Percentiles rank a stretch among this genome's conserved stretches.
Evolutionary conservation across 805 yeast species (phyloP).

Genomic region (Isabelozyma gotoi): DNA sequence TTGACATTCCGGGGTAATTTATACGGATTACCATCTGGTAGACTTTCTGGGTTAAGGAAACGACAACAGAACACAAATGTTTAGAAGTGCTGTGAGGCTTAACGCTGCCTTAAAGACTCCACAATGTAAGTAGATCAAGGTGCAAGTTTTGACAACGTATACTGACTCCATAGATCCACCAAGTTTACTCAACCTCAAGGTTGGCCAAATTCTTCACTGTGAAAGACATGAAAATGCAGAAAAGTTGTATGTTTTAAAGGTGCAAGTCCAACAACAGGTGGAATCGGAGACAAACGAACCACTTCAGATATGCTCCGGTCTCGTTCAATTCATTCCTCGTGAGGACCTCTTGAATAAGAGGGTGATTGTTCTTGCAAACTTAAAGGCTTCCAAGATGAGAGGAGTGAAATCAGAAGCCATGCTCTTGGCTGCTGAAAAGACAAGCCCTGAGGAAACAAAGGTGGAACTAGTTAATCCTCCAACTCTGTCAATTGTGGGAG

Average conservation of each 20-base stretch:
- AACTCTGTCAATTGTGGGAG: constrained; percentile 33
- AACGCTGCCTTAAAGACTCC: neutral
- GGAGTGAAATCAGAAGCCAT: constrained; percentile 64
- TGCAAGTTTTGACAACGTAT: neutral
- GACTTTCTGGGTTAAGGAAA: too few species aligned
- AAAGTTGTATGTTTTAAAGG: constrained; percentile 54
- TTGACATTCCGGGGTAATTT: neutral
- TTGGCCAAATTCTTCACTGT: constrained; percentile 50
- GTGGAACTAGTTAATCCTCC: constrained; percentile 55
- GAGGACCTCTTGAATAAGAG: constrained; percentile 35
- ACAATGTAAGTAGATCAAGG: constrained; percentile 3
- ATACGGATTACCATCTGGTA: too few species aligned
- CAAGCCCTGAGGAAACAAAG: constrained; percentile 9
- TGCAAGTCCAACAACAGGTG: constrained; percentile 26
- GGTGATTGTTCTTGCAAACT: constrained; percentile 56
- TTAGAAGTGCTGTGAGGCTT: neutral
- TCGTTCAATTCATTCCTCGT: constrained; percentile 44
- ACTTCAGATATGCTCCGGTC: constrained; percentile 60
- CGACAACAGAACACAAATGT: too few species aligned
- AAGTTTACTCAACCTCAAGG: constrained; percentile 26
- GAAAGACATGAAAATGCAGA: constrained; percentile 57
- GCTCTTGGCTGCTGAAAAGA: constrained; percentile 57
- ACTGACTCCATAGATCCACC: constrained; percentile 12
- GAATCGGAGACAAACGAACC: constrained; percentile 8
- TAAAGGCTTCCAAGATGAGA: constrained; percentile 63